Conservation (phyloP, 768 basidiomycete genomes). For the Fomitopsis pulvina region DNA sequence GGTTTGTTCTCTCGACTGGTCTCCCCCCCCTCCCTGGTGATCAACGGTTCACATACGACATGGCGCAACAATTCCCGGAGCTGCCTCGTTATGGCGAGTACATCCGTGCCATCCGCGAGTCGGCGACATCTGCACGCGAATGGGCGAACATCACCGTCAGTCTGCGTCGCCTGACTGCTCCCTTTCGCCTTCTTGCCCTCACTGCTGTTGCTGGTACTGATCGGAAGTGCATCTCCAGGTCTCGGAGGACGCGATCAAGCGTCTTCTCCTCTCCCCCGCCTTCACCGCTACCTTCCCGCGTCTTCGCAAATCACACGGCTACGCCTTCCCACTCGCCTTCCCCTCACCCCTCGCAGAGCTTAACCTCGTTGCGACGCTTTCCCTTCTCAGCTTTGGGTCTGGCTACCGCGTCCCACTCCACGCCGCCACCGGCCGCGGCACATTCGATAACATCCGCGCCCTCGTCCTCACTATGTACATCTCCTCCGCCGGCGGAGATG, state of each 20-base stretch:
- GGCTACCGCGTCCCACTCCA: slow-evolving; percentile 76
- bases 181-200: not conserved
- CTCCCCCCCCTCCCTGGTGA: too few species aligned
- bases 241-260: slow-evolving; percentile 44
- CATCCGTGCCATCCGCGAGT: slow-evolving; percentile 45
- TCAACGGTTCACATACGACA: not conserved
- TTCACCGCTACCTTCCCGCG: slow-evolving; percentile 58
- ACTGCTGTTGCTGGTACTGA: too few species aligned
- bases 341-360: slow-evolving; percentile 67
- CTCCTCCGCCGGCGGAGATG: slow-evolving; percentile 45
- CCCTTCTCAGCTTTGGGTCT: slow-evolving; percentile 78
- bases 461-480: slow-evolving; percentile 70
- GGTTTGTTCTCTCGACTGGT: too few species aligned
- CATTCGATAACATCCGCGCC: slow-evolving; percentile 77
- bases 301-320: slow-evolving; percentile 59
- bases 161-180: slow-evolving; percentile 9
- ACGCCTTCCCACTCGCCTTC: slow-evolving; percentile 76
- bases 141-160: slow-evolving; percentile 48
- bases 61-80: not conserved
- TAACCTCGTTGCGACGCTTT: slow-evolving; percentile 73
- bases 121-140: slow-evolving; percentile 42
- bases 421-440: slow-evolving; percentile 65
- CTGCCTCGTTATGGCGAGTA: slow-evolving; percentile 44
- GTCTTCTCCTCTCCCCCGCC: slow-evolving; percentile 56
- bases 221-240: too few species aligned